Evolutionary conservation across 768 basidiomycete genomes (phyloP).

Genomic region (Lenzites betulinus): DNA sequence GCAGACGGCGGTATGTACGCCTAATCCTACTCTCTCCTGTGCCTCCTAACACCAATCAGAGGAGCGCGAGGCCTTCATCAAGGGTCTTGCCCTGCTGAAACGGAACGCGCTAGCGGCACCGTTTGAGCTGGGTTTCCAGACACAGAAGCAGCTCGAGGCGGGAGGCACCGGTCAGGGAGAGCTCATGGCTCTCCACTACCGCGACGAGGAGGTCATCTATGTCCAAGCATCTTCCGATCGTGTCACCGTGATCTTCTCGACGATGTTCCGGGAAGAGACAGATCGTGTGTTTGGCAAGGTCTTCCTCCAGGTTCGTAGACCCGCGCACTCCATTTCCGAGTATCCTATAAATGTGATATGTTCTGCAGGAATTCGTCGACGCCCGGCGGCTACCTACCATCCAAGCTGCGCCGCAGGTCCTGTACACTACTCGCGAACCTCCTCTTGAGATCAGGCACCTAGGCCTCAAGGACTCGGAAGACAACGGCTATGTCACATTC

Average conservation of each 20-base stretch:
- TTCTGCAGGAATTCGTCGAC: constrained; percentile 91
- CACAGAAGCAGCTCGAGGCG: constrained; percentile 84
- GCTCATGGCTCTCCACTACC: constrained; percentile 91
- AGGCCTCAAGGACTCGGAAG: constrained; percentile 79
- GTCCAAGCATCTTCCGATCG: constrained; percentile 92
- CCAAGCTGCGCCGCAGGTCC: constrained; percentile 95
- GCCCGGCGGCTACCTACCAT: constrained; percentile 91
- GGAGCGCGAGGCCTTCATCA: constrained; percentile 75
- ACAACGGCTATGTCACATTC: constrained; percentile 96
- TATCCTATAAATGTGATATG: not conserved
- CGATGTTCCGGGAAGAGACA: constrained; percentile 95
- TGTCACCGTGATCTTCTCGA: constrained; percentile 97
- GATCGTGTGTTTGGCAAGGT: constrained; percentile 97
- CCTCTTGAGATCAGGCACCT: constrained; percentile 95
- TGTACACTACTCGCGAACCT: constrained; percentile 92
- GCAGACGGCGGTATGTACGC: constrained; percentile 68
- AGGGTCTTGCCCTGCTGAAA: constrained; percentile 83
- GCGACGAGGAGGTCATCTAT: constrained; percentile 97
- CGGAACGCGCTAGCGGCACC: constrained; percentile 94
- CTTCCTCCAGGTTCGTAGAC: constrained; percentile 80
- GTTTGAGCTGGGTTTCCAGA: constrained; percentile 84
- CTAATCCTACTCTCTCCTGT: not conserved
- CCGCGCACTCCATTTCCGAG: constrained; percentile 8
- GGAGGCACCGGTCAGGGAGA: constrained; percentile 69
- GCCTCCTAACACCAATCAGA: constrained; percentile 48